Evolutionary conservation across 305 asterid species (phyloP).

Genomic region (Fraxinus angustifolia): DNA sequence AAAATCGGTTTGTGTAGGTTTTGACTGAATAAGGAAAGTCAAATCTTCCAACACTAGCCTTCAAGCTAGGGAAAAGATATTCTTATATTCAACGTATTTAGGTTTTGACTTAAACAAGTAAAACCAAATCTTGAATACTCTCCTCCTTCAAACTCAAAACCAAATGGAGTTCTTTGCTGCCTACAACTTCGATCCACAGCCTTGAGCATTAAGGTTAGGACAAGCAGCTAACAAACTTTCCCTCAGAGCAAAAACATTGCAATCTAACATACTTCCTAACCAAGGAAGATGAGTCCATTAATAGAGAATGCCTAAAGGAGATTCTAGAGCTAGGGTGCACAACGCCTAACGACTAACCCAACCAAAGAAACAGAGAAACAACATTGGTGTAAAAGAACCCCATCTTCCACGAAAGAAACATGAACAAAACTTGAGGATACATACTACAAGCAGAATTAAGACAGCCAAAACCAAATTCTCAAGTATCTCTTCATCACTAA

Average conservation of each 20-base stretch:
- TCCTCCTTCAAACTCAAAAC: background rate
- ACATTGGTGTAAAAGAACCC: background rate
- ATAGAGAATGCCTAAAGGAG: background rate
- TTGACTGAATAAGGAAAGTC: background rate
- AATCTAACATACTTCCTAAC: background rate
- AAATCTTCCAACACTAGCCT: background rate
- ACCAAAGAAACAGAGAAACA: background rate
- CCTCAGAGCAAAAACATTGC: background rate
- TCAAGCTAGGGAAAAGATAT: background rate
- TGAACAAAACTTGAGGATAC: background rate
- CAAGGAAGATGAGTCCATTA: background rate
- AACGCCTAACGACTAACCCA: background rate
- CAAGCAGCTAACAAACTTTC: background rate
- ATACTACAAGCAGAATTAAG: background rate
- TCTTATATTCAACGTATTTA: background rate
- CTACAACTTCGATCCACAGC: background rate
- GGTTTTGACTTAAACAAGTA: background rate
- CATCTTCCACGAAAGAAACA: background rate
- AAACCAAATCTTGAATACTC: background rate
- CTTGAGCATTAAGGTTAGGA: background rate
- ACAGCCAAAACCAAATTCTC: background rate
- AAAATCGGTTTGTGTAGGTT: background rate
- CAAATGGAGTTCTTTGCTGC: background rate
- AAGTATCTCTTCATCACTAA: background rate
- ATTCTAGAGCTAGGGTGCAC: background rate